A percentile compares a stretch with the other conserved stretches of the same genome.
Conservation (phyloP, 257 asterid species). For the Primulina huaijiensis region DNA sequence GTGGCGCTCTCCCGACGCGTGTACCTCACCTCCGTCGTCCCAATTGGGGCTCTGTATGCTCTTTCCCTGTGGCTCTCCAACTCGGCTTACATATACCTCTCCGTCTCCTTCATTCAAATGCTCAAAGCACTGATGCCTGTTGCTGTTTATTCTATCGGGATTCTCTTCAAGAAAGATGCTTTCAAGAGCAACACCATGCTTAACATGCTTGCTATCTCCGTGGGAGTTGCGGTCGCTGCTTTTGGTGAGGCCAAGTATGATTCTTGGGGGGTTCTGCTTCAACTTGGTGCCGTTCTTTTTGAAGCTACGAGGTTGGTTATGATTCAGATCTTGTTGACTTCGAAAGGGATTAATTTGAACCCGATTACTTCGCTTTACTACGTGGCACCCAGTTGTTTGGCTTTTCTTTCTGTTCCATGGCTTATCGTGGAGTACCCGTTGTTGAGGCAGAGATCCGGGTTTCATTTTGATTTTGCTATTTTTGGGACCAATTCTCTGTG, state of each 20-base stretch:
- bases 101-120: conserved; percentile 37
- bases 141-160: conserved; percentile 34
- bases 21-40: conserved; percentile 35
- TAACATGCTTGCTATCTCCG: conserved; percentile 34
- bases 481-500: conserved; percentile 35
- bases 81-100: conserved; percentile 39
- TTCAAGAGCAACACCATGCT: conserved; percentile 28
- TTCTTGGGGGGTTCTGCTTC: conserved; percentile 31
- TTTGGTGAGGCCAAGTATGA: conserved; percentile 34
- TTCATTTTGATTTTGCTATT: conserved; percentile 27
- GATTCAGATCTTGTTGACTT: conserved; percentile 34
- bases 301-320: conserved; percentile 37
- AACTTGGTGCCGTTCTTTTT: conserved; percentile 30
- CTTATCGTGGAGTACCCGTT: conserved; percentile 31
- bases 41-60: conserved; percentile 37
- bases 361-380: conserved; percentile 37
- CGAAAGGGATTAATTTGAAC: conserved; percentile 31
- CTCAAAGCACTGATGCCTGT: conserved; percentile 38
- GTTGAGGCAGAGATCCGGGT: conserved; percentile 19
- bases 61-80: conserved; percentile 39
- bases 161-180: conserved; percentile 25
- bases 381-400: conserved; percentile 35
- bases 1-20: conserved; percentile 34
- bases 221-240: conserved; percentile 32
- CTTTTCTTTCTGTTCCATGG: conserved; percentile 33